Evolutionary conservation across 352 stramenopile species (phyloP).

Genomic region (Pythium folliculosum): DNA sequence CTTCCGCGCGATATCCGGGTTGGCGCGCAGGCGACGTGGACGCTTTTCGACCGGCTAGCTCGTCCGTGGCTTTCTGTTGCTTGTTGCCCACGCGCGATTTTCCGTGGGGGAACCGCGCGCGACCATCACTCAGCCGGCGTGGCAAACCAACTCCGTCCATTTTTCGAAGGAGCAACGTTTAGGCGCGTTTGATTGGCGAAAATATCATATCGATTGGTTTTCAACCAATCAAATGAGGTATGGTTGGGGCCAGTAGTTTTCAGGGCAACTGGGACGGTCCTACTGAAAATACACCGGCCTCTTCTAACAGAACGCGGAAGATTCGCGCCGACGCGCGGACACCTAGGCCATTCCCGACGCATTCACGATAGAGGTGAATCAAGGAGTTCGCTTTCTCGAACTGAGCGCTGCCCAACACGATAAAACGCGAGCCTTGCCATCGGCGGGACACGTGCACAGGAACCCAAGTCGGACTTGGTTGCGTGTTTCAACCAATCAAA

Average conservation of each 20-base stretch:
- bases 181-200: constrained; percentile 15
- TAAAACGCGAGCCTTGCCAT: too few species aligned
- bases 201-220: constrained; percentile 3
- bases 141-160: background rate
- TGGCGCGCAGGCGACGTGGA: background rate
- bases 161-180: constrained; percentile 18
- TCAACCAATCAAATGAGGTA: constrained; percentile 17
- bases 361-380: too few species aligned
- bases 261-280: constrained; percentile 8
- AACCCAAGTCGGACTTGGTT: too few species aligned
- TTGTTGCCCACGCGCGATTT: constrained; percentile 18
- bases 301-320: background rate
- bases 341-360: too few species aligned
- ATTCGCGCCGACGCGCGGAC: background rate
- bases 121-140: constrained; percentile 29
- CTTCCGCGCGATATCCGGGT: constrained; percentile 15
- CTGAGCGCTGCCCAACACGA: too few species aligned
- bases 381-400: too few species aligned
- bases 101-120: constrained; percentile 19
- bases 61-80: constrained; percentile 11
- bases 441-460: too few species aligned
- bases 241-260: constrained; percentile 29
- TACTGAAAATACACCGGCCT: background rate
- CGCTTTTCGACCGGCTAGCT: background rate
- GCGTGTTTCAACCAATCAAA: constrained; percentile 4